phyloP scores from a whole-genome alignment of 2,329 filamentous ascomycete species.

The Pseudogymnoascus sp. region DNA sequence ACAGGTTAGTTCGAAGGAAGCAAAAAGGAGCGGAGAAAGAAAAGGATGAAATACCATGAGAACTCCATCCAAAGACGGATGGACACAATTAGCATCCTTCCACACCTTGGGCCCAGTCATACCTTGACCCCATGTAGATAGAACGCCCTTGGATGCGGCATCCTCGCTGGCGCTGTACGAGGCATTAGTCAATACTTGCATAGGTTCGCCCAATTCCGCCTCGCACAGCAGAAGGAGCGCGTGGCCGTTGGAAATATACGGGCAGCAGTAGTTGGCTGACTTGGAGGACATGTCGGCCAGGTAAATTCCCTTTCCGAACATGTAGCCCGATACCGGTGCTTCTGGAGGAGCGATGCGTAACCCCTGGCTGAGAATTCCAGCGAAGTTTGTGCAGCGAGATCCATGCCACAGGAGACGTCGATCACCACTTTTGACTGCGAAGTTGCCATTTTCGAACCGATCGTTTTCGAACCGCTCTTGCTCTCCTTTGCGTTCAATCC shows the following conservation, averaged over 20 bases:
- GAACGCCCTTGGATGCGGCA: conserved; percentile 50
- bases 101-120: conserved; percentile 54
- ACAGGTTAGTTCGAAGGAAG: conserved; percentile 5
- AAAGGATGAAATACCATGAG: conserved; percentile 52
- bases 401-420: conserved; percentile 82
- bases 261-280: conserved; percentile 67
- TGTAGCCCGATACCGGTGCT: conserved; percentile 71
- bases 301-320: conserved; percentile 89
- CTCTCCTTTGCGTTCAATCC: conserved; percentile 70
- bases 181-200: conserved; percentile 51
- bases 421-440: conserved; percentile 37
- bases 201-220: conserved; percentile 69
- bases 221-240: conserved; percentile 77
- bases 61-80: conserved; percentile 57
- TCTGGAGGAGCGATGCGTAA: conserved; percentile 83
- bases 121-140: conserved; percentile 66
- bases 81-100: conserved; percentile 65
- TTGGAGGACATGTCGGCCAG: conserved; percentile 80
- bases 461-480: conserved; percentile 52
- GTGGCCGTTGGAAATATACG: conserved; percentile 53
- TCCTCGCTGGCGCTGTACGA: conserved; percentile 56
- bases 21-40: not conserved
- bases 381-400: conserved; percentile 73
- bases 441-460: conserved; percentile 27
- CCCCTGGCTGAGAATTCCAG: conserved; percentile 79